Percentiles rank a stretch among this genome's conserved stretches.
These are phyloP conservation scores for Toxoplasma gondii DNA, from an alignment of 169 alveolate genomes.

Conservation along the genomic window DNA sequence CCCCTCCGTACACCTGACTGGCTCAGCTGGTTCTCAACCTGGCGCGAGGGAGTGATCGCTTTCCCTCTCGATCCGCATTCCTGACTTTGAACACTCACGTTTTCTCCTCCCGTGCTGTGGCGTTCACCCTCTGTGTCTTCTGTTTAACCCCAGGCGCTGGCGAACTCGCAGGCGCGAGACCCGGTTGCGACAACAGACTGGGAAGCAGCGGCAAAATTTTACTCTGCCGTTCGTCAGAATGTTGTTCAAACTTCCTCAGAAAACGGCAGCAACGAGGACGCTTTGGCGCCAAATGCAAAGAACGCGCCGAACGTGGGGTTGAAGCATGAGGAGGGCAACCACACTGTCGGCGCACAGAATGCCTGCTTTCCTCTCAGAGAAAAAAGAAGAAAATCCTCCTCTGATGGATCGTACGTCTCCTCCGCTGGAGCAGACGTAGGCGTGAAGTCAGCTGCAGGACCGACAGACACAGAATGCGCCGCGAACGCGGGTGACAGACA, in stretches of 20 bases:
- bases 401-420: not conserved
- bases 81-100: no score
- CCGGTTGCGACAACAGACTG: conserved; percentile 26
- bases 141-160: not conserved
- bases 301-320: not conserved
- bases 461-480: not conserved
- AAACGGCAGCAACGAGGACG: not conserved
- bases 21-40: no score
- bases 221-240: conserved; percentile 52
- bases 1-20: no score
- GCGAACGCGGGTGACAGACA: not conserved
- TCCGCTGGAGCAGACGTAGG: not conserved
- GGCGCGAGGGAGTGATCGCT: no score
- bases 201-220: conserved; percentile 66
- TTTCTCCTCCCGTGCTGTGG: not conserved
- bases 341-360: not conserved
- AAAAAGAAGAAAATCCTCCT: not conserved
- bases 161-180: not conserved
- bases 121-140: not conserved
- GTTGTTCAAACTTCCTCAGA: not conserved
- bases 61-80: no score
- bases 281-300: not conserved
- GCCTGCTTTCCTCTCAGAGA: not conserved
- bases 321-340: no score
- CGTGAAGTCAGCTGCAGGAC: not conserved